Conservation (phyloP, 805 yeast species). For the Teunomyces gatunensis region DNA sequence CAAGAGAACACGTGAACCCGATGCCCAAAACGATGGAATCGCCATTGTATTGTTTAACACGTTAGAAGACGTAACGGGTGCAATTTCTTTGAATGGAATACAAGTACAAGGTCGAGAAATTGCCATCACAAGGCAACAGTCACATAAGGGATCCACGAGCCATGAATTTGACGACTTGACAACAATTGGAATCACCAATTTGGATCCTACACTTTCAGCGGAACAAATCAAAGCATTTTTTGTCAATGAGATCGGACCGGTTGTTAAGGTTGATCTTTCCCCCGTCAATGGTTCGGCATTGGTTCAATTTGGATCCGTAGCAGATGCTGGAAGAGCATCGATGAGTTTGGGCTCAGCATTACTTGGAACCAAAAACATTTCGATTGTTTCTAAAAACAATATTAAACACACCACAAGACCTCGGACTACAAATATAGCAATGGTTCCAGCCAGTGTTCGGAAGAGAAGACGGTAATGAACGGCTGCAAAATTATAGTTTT, state of each 20-base stretch:
- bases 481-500: background rate
- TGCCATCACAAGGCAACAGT: constrained; percentile 33
- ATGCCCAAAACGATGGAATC: constrained; percentile 53
- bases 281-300: constrained; percentile 49
- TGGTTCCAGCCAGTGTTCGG: constrained; percentile 9
- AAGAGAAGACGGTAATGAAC: constrained; percentile 1
- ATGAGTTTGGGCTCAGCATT: constrained; percentile 39
- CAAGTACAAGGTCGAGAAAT: constrained; percentile 47
- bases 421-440: background rate
- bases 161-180: constrained; percentile 16
- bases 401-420: background rate
- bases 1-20: constrained; percentile 27
- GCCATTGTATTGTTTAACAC: constrained; percentile 58
- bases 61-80: constrained; percentile 44
- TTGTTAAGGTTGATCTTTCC: constrained; percentile 43
- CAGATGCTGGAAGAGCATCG: constrained; percentile 52
- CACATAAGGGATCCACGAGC: background rate
- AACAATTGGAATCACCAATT: constrained; percentile 21
- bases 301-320: constrained; percentile 41
- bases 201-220: constrained; percentile 34
- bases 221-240: constrained; percentile 32
- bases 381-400: constrained; percentile 7
- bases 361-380: constrained; percentile 32
- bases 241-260: constrained; percentile 25
- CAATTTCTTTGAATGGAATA: constrained; percentile 41